phyloP scores from a whole-genome alignment of 441 rosid species.

The Dalechampia spathulata region DNA sequence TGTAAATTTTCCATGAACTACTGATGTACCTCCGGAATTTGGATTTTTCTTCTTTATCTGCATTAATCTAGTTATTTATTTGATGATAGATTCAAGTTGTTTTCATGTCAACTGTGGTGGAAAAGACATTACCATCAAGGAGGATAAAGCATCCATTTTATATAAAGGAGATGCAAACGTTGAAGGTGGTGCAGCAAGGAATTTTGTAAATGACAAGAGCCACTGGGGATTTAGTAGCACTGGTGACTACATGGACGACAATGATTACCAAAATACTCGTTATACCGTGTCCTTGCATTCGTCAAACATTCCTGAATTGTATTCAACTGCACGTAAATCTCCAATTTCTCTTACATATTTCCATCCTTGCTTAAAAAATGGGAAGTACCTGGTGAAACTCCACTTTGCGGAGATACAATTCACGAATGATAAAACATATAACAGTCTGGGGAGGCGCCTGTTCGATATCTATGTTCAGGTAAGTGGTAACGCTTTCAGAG shows the following conservation, averaged over 20 bases:
- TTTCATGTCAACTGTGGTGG: constrained; percentile 68
- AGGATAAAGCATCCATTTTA: constrained; percentile 23
- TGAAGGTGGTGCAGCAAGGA: constrained; percentile 56
- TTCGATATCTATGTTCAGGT: constrained; percentile 65
- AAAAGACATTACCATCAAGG: constrained; percentile 27
- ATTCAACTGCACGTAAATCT: constrained; percentile 41
- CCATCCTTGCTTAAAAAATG: constrained; percentile 57
- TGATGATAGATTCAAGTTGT: constrained; percentile 44
- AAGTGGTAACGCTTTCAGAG: background rate
- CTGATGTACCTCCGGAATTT: background rate
- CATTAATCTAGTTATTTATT: background rate
- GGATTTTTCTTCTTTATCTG: constrained; percentile 1
- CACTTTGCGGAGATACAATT: constrained; percentile 53
- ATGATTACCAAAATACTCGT: constrained; percentile 57
- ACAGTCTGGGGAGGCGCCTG: constrained; percentile 51
- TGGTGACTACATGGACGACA: constrained; percentile 74
- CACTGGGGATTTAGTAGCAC: constrained; percentile 82
- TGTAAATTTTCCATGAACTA: no score
- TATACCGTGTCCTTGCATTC: constrained; percentile 23
- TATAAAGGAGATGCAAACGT: constrained; percentile 55
- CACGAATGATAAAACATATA: constrained; percentile 31
- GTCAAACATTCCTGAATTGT: constrained; percentile 29
- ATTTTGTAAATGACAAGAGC: constrained; percentile 24
- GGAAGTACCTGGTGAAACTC: constrained; percentile 38
- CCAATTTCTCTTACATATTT: constrained; percentile 61